A percentile compares a stretch with the other conserved stretches of the same genome.
These are phyloP conservation scores for Arthrobotrys entomopaga DNA, from an alignment of 2,329 filamentous ascomycete species.

Conservation along the genomic window DNA sequence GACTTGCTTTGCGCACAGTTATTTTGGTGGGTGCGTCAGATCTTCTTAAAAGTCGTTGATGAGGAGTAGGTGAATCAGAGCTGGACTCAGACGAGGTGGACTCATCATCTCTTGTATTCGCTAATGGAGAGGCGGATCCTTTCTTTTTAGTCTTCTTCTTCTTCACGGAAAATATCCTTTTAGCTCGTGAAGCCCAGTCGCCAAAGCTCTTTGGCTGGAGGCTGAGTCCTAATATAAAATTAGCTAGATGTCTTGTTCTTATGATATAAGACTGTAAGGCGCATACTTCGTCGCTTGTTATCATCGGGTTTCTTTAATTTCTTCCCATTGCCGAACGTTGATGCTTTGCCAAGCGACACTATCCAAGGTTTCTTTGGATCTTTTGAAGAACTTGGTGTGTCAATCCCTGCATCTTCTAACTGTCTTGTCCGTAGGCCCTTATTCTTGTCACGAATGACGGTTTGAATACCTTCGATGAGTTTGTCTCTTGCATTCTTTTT, in stretches of 20 bases:
- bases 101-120: neutral
- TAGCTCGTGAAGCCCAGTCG: conserved; percentile 36
- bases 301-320: neutral
- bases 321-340: conserved; percentile 9
- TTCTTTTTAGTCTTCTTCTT: conserved; percentile 27
- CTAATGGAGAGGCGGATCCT: neutral
- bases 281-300: neutral
- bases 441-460: conserved; percentile 3
- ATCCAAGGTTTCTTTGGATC: conserved; percentile 20
- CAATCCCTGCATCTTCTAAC: neutral
- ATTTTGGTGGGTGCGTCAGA: conserved; percentile 32
- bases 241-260: neutral
- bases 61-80: conserved; percentile 32
- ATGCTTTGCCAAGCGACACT: conserved; percentile 23
- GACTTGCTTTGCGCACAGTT: conserved; percentile 31
- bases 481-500: conserved; percentile 21
- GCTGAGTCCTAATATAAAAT: conserved; percentile 21
- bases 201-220: conserved; percentile 19
- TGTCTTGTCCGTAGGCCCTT: neutral
- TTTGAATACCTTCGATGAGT: conserved; percentile 15
- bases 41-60: conserved; percentile 18
- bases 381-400: neutral
- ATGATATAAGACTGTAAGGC: neutral
- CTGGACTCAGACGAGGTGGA: conserved; percentile 25
- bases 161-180: conserved; percentile 31